phyloP scores from a whole-genome alignment of 306 rosid species.

The Canavalia ensiformis region DNA sequence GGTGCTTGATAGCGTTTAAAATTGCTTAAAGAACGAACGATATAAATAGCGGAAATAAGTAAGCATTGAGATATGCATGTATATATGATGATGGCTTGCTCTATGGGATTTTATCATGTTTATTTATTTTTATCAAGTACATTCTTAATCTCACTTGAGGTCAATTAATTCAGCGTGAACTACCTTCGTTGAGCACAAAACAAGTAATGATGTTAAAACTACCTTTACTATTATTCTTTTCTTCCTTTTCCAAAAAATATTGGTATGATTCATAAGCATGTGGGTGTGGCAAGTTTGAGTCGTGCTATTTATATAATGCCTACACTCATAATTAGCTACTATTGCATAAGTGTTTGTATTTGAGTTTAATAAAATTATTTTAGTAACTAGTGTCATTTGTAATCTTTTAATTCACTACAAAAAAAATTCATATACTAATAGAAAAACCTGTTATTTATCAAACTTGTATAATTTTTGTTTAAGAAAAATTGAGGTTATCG shows the following conservation, averaged over 20 bases:
- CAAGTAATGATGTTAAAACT: slow-evolving; percentile 50
- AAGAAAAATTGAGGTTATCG: neutral
- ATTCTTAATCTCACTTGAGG: slow-evolving; percentile 44
- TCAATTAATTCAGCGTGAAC: slow-evolving; percentile 47
- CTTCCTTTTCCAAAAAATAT: slow-evolving; percentile 33
- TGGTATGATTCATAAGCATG: slow-evolving; percentile 45
- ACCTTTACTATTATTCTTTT: slow-evolving; percentile 28
- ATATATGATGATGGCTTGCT: slow-evolving; percentile 49
- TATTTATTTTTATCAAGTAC: slow-evolving; percentile 46
- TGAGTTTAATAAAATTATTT: neutral
- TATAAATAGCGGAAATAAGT: slow-evolving; percentile 37
- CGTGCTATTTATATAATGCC: slow-evolving; percentile 18
- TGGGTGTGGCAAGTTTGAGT: slow-evolving; percentile 45
- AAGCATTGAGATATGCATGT: slow-evolving; percentile 47
- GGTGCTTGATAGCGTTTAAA: slow-evolving; percentile 35
- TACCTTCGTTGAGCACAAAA: slow-evolving; percentile 51
- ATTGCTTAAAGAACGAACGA: slow-evolving; percentile 10
- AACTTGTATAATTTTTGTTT: neutral
- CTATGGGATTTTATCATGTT: slow-evolving; percentile 28
- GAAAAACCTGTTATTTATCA: neutral
- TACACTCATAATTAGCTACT: slow-evolving; percentile 37
- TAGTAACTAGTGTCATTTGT: neutral
- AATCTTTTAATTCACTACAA: neutral
- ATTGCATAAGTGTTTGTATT: slow-evolving; percentile 6
- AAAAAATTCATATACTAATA: neutral